Evolutionary conservation across 805 yeast genomes (phyloP).

Genomic region (Wickerhamomyces silvicola): DNA sequence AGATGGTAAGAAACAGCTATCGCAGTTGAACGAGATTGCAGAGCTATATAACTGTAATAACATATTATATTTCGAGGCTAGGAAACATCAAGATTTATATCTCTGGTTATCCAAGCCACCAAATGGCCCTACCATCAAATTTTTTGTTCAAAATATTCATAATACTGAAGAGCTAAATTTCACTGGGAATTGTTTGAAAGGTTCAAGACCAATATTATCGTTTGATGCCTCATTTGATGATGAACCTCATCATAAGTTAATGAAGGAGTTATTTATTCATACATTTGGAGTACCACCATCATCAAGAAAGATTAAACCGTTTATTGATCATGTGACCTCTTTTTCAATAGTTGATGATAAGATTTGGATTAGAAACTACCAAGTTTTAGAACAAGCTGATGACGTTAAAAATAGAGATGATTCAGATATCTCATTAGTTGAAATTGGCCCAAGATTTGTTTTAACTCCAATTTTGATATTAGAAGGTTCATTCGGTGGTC

Average conservation of each 20-base stretch:
- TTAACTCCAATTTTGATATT: slow-evolving; percentile 84
- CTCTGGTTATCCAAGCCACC: slow-evolving; percentile 96
- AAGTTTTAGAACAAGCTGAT: slow-evolving; percentile 63
- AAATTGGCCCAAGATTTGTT: slow-evolving; percentile 95
- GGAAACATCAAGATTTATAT: slow-evolving; percentile 93
- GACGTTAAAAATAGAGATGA: slow-evolving; percentile 49
- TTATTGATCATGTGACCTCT: slow-evolving; percentile 90
- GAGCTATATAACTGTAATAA: slow-evolving; percentile 97
- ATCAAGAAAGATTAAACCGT: slow-evolving; percentile 90
- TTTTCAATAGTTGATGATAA: slow-evolving; percentile 89
- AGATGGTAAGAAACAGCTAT: slow-evolving; percentile 84
- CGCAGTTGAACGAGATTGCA: slow-evolving; percentile 90
- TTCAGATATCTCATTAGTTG: slow-evolving; percentile 69
- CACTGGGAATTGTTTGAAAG: slow-evolving; percentile 93
- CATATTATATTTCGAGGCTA: slow-evolving; percentile 86
- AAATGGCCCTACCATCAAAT: slow-evolving; percentile 94
- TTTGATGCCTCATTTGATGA: slow-evolving; percentile 77
- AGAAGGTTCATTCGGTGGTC: slow-evolving; percentile 97
- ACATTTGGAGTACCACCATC: slow-evolving; percentile 93
- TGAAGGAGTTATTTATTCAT: slow-evolving; percentile 79
- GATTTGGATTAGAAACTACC: slow-evolving; percentile 93
- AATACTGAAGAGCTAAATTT: slow-evolving; percentile 94
- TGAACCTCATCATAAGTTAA: slow-evolving; percentile 59
- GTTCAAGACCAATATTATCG: slow-evolving; percentile 89
- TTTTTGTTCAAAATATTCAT: slow-evolving; percentile 90